phyloP scores from a whole-genome alignment of 331 rosid species.

The Pyrus hybrid region DNA sequence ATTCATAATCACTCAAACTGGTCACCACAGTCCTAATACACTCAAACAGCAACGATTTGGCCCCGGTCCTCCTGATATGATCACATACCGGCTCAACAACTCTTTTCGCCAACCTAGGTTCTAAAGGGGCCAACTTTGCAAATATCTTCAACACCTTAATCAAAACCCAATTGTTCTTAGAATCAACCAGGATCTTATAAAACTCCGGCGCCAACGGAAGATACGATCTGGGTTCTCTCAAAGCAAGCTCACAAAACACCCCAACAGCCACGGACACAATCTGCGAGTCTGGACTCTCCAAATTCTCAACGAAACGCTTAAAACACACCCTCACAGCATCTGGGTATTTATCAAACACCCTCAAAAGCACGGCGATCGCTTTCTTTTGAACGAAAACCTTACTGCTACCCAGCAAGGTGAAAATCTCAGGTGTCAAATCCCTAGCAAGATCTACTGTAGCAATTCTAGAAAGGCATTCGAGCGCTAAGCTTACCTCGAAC shows the following conservation, averaged over 20 bases:
- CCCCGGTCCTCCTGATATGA: constrained; percentile 54
- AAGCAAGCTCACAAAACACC: constrained; percentile 75
- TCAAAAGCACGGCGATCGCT: constrained; percentile 59
- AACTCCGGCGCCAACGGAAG: constrained; percentile 89
- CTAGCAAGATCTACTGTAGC: constrained; percentile 76
- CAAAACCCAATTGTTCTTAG: constrained; percentile 80
- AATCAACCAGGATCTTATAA: constrained; percentile 58
- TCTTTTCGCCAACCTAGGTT: constrained; percentile 66
- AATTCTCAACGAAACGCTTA: constrained; percentile 79
- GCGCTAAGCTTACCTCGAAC: constrained; percentile 69
- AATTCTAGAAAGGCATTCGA: constrained; percentile 56
- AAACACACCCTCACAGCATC: constrained; percentile 85
- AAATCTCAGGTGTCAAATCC: constrained; percentile 74
- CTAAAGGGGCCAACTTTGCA: constrained; percentile 63
- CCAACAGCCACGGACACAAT: constrained; percentile 63
- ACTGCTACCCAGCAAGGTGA: constrained; percentile 46
- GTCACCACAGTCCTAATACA: constrained; percentile 70
- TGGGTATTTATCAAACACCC: constrained; percentile 72
- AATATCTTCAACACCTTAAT: constrained; percentile 80
- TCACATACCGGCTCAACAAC: constrained; percentile 76
- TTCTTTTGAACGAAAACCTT: constrained; percentile 61
- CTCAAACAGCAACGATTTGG: constrained; percentile 71
- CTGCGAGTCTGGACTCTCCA: constrained; percentile 55
- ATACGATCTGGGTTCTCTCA: constrained; percentile 60
- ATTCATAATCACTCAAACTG: constrained; percentile 49